Evolutionary conservation across 495 filamentous ascomycete species (phyloP), one percentile per base, ranked within the genome.

Genomic region (Penicillium ucsense): DNA sequence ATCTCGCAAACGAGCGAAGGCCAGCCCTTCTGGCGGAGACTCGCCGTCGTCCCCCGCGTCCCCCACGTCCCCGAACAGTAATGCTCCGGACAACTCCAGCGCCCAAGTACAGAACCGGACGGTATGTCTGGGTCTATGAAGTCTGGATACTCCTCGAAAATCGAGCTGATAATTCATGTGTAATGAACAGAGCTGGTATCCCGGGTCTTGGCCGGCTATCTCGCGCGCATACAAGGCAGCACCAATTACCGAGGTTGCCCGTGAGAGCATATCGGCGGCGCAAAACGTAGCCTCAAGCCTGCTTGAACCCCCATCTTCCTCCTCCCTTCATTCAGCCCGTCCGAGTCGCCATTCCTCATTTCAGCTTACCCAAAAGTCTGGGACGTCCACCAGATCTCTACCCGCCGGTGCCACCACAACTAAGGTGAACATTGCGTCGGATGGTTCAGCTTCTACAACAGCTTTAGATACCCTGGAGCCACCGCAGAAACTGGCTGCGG

Each of bases 211-310:
- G 83, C 79, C 84, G 28, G 71, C 75, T 40, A 62, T 63, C 31
- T 72, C 75, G 34, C 73, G 75, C 59, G 66, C 65, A 27, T 72
- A 75, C 35, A 90, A 90, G 62, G 83, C 85, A 29, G 71, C 75
- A 35, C 76, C 85, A 40, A 82, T 85, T 44, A 88, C 81, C 41
- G 77, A 86, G 65, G 77, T 88, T 61, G 85, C 83, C 47, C 82
- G 81, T 61, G 85, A 90, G 68, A 86, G 81, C 44, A 86, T 89
- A 33, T 74, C 83, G 46, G 84, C 77, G 52, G 66, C 76, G 46
- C 62, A 71, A 53, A 63, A 72, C 61, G 63, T 63, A 57, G 64
- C 64, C 50, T 67, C 71, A 48, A 64, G 72, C 57, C 35, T 62
- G 30, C 52, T 64, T 5, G 64, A 66, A 30, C 20, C 20, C 20